Evolutionary conservation across 768 basidiomycete genomes (phyloP).

Genomic region (Obba rivulosa): DNA sequence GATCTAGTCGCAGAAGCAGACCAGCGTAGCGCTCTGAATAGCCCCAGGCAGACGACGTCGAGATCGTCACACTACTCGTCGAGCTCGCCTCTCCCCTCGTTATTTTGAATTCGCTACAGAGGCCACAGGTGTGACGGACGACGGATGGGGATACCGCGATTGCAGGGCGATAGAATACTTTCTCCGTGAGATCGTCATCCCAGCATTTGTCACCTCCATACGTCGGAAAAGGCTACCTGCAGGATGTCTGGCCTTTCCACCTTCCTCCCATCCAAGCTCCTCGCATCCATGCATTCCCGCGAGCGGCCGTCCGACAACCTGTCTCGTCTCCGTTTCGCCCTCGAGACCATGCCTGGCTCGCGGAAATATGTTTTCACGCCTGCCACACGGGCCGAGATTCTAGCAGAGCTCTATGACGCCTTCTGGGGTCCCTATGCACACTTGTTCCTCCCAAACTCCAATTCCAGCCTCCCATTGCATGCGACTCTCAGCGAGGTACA

Average conservation of each 20-base stretch:
- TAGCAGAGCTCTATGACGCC: conserved; percentile 75
- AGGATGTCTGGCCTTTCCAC: conserved; percentile 40
- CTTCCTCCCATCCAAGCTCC: conserved; percentile 44
- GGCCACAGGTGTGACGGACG: no score
- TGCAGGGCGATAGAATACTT: neutral
- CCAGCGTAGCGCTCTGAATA: neutral
- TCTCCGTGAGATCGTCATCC: no score
- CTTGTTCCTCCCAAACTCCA: conserved; percentile 65
- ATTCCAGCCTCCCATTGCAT: conserved; percentile 56
- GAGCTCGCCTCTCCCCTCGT: neutral
- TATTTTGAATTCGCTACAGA: no score
- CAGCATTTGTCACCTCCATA: no score
- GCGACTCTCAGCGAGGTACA: conserved; percentile 69
- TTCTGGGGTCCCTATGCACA: conserved; percentile 77
- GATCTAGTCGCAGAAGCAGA: no score
- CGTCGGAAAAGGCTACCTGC: neutral
- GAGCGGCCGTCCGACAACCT: conserved; percentile 58
- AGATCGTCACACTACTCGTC: neutral
- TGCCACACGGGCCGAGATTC: conserved; percentile 70
- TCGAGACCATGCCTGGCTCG: conserved; percentile 79
- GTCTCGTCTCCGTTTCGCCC: conserved; percentile 65
- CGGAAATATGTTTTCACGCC: conserved; percentile 74
- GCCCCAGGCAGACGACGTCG: neutral
- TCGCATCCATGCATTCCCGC: conserved; percentile 46
- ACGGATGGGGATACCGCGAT: neutral